Conservation (phyloP, 2,329 filamentous ascomycete genomes). For the Bipolaris gigantea region DNA sequence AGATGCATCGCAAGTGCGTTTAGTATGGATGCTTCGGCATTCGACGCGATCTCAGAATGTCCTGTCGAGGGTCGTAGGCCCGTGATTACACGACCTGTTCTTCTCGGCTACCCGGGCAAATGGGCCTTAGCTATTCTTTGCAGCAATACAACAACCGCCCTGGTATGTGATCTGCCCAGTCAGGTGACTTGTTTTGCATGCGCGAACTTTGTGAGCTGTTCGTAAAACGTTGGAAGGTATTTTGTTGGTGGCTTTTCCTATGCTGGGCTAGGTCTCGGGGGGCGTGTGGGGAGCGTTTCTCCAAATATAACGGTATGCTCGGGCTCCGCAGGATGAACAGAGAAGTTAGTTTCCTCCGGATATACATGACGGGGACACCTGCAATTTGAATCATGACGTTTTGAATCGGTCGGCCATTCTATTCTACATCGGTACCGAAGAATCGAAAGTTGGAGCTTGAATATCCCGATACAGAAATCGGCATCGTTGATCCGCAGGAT, state of each 20-base stretch:
- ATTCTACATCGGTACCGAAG: slow-evolving; percentile 1
- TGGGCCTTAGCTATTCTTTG: slow-evolving; percentile 1
- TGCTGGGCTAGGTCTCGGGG: not conserved
- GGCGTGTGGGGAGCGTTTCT: not conserved
- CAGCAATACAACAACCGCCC: not conserved
- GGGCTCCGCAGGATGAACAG: not conserved
- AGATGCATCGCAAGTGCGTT: slow-evolving; percentile 1
- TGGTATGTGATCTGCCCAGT: not conserved
- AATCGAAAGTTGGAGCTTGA: not conserved
- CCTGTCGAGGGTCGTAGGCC: slow-evolving; percentile 1
- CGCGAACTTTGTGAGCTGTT: not conserved
- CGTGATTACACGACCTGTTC: not conserved
- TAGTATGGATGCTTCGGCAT: not conserved
- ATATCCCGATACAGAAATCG: not conserved
- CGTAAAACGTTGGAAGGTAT: not conserved
- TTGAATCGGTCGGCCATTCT: not conserved
- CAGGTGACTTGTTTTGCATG: not conserved
- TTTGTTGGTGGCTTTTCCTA: not conserved
- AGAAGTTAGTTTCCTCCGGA: not conserved
- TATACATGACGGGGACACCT: not conserved
- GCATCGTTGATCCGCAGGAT: not conserved
- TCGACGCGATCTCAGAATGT: slow-evolving; percentile 1
- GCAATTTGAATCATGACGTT: not conserved
- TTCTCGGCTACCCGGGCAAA: not conserved
- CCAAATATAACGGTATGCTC: not conserved